These are phyloP conservation scores for Emericellopsis atlantica DNA, from an alignment of 2,329 filamentous ascomycete species.

Conservation along the genomic window DNA sequence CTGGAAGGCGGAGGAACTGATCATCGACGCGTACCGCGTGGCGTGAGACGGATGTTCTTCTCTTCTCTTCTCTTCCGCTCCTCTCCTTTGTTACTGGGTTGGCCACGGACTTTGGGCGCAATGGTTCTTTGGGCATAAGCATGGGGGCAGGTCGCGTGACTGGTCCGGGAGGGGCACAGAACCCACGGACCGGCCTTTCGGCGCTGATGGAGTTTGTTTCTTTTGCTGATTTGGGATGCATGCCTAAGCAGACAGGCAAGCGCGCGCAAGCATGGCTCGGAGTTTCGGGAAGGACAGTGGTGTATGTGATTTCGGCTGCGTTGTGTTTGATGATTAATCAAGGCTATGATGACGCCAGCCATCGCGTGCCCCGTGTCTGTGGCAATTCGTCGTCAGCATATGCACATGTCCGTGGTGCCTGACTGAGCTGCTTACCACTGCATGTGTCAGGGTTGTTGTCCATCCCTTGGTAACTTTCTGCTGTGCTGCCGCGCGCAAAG, in stretches of 20 bases:
- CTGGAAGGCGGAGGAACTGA: constrained; percentile 29
- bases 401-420: too few relatives aligned
- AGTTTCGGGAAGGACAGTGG: too few relatives aligned
- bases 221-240: background rate
- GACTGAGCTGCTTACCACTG: background rate
- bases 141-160: background rate
- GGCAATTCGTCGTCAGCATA: too few relatives aligned
- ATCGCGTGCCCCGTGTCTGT: too few relatives aligned
- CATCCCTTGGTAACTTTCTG: background rate
- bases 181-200: background rate
- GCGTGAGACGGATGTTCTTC: constrained; percentile 8
- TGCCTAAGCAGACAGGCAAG: too few relatives aligned
- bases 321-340: background rate
- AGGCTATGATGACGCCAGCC: background rate
- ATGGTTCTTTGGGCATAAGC: background rate
- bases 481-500: background rate
- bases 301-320: background rate
- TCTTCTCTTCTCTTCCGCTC: background rate
- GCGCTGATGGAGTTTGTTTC: background rate
- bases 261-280: too few relatives aligned
- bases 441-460: background rate
- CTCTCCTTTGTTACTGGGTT: background rate
- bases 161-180: background rate
- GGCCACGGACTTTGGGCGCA: background rate
- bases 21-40: constrained; percentile 28